phyloP scores from a whole-genome alignment of 805 yeast species.

The Priceomyces medius region DNA sequence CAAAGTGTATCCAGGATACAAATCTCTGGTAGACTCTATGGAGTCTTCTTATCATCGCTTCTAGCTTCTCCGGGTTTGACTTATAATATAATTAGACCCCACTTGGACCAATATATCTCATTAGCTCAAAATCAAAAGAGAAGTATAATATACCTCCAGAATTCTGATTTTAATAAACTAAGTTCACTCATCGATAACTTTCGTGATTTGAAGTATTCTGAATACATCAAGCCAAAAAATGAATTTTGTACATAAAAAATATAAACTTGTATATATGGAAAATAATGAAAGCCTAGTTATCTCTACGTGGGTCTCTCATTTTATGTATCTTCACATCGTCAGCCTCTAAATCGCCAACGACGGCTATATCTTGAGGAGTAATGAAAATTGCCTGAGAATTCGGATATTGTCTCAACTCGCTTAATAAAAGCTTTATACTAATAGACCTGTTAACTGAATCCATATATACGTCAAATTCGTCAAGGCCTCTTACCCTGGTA shows the following conservation, averaged over 20 bases:
- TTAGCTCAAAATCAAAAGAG: not conserved
- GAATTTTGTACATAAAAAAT: not conserved
- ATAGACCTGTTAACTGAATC: constrained; percentile 85
- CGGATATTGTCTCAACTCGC: constrained; percentile 60
- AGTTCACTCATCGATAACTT: constrained; percentile 1
- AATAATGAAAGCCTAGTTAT: constrained; percentile 4
- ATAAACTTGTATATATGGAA: not conserved
- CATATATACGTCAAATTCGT: constrained; percentile 97
- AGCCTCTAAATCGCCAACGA: constrained; percentile 56
- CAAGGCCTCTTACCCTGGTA: constrained; percentile 82
- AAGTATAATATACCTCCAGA: constrained; percentile 3
- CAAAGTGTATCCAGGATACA: not conserved
- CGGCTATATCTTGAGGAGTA: constrained; percentile 88
- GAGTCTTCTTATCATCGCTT: constrained; percentile 2
- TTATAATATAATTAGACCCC: not conserved
- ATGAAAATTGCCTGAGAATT: constrained; percentile 86
- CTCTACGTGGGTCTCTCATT: constrained; percentile 42
- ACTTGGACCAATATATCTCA: constrained; percentile 5
- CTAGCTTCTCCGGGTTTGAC: not conserved
- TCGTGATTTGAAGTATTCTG: constrained; percentile 3
- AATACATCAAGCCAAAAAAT: constrained; percentile 2
- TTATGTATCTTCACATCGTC: constrained; percentile 62
- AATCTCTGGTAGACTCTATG: constrained; percentile 5
- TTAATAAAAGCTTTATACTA: constrained; percentile 71
- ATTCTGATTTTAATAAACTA: constrained; percentile 4